These are phyloP conservation scores for Adansonia madagascariensis DNA, from an alignment of 441 rosid species.

Conservation along the genomic window DNA sequence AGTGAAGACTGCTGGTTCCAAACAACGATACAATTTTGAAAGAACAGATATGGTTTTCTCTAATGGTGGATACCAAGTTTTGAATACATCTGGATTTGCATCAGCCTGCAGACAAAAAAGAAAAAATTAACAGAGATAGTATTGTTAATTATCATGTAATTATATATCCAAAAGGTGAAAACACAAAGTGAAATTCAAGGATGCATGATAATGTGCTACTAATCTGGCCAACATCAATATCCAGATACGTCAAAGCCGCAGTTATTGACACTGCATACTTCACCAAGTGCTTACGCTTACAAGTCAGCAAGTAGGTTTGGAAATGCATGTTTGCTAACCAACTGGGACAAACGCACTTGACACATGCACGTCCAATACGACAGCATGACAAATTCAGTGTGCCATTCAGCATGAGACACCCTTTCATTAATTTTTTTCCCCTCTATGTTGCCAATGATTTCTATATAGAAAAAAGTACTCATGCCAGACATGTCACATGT, in stretches of 20 bases:
- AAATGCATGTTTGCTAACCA: slow-evolving; percentile 22
- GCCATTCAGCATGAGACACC: background rate
- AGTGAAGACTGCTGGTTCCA: slow-evolving; percentile 88
- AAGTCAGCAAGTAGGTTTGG: background rate
- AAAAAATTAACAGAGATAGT: background rate
- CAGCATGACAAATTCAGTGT: slow-evolving; percentile 1
- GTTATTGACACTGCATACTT: background rate
- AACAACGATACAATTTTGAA: slow-evolving; percentile 83
- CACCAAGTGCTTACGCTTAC: background rate
- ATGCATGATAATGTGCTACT: background rate
- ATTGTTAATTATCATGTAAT: slow-evolving; percentile 4
- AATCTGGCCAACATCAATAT: slow-evolving; percentile 7
- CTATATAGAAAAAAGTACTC: background rate
- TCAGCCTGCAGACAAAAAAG: slow-evolving; percentile 51
- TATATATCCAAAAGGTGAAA: background rate
- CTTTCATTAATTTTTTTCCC: background rate
- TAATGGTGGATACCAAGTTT: slow-evolving; percentile 92
- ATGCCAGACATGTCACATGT: background rate
- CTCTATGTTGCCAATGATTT: background rate
- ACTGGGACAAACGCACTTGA: background rate
- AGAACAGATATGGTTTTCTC: slow-evolving; percentile 94
- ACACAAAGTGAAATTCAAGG: background rate
- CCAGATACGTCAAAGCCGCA: background rate
- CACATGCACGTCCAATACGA: background rate
- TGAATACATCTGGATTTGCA: slow-evolving; percentile 66